A percentile compares a stretch with the other conserved stretches of the same genome.
Conservation (phyloP, 192 early-diverging fungal genomes). For the Coemansia sp. region DNA sequence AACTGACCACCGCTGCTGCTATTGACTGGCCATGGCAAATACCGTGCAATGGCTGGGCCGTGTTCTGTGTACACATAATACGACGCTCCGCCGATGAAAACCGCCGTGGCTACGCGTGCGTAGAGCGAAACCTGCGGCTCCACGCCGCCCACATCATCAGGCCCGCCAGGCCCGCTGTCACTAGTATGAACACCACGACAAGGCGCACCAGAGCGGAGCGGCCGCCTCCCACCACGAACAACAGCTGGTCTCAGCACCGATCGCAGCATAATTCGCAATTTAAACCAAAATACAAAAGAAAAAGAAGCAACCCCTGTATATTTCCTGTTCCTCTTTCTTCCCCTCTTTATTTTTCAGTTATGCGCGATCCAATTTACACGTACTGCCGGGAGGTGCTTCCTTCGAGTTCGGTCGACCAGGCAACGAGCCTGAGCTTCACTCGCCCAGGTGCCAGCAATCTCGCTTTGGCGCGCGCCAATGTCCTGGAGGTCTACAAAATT, state of each 20-base stretch:
- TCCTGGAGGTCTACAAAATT: constrained; percentile 46
- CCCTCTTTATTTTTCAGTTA: constrained; percentile 1
- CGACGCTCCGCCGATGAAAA: constrained; percentile 20
- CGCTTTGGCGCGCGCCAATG: constrained; percentile 42
- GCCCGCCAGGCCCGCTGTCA: background rate
- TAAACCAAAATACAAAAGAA: background rate
- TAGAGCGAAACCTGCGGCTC: constrained; percentile 27
- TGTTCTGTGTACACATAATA: constrained; percentile 39
- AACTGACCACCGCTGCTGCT: background rate
- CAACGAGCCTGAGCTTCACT: constrained; percentile 44
- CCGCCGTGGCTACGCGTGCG: constrained; percentile 21
- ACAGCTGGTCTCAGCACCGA: background rate
- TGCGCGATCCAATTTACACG: constrained; percentile 50
- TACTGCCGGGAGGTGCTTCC: constrained; percentile 51
- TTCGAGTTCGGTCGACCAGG: constrained; percentile 38
- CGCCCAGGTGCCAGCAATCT: constrained; percentile 36
- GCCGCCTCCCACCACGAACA: too few species aligned
- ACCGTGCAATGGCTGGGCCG: background rate
- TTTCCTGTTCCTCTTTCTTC: background rate
- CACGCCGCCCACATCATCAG: constrained; percentile 16
- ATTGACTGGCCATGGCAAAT: constrained; percentile 21
- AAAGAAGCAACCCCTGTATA: background rate
- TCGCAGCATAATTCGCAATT: too few species aligned
- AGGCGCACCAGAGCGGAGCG: background rate
- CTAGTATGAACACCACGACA: background rate